Conservation (phyloP, 2,329 filamentous ascomycete species). For the Cladosporium halotolerans region DNA sequence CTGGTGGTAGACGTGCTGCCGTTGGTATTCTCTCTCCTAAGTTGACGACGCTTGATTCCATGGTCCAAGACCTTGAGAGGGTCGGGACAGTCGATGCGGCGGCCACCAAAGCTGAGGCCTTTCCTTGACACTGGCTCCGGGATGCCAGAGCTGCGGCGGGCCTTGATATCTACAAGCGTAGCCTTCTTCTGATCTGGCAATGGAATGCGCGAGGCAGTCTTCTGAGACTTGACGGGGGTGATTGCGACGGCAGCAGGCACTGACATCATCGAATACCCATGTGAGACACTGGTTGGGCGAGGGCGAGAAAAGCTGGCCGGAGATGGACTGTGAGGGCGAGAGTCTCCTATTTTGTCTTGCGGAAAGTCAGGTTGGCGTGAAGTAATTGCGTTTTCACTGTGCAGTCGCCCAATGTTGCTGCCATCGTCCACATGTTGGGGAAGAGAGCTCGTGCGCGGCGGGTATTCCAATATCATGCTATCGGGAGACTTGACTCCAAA, state of each 20-base stretch:
- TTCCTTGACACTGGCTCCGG: slow-evolving; percentile 7
- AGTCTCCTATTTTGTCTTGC: slow-evolving; percentile 5
- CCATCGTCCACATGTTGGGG: not conserved
- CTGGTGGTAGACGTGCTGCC: slow-evolving; percentile 14
- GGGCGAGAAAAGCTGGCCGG: slow-evolving; percentile 25
- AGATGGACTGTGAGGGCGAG: slow-evolving; percentile 19
- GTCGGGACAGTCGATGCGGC: slow-evolving; percentile 18
- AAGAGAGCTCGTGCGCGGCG: slow-evolving; percentile 7
- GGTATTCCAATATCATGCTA: not conserved
- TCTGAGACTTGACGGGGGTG: slow-evolving; percentile 6
- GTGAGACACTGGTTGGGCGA: slow-evolving; percentile 13
- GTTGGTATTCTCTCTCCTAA: slow-evolving; percentile 16
- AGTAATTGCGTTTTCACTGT: not conserved
- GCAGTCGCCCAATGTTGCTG: not conserved
- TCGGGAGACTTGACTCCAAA: not conserved
- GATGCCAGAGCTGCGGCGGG: slow-evolving; percentile 8
- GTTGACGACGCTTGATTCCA: slow-evolving; percentile 20
- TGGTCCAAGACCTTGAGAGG: slow-evolving; percentile 24
- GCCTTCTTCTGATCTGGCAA: slow-evolving; percentile 21
- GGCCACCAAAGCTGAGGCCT: slow-evolving; percentile 18
- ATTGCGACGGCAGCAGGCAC: not conserved
- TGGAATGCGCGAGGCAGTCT: slow-evolving; percentile 26
- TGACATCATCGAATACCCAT: not conserved
- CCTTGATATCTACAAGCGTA: slow-evolving; percentile 21
- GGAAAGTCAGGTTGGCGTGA: not conserved